A percentile compares a stretch with the other conserved stretches of the same genome.
Evolutionary conservation across 331 rosid species (phyloP).

Genomic region (Quercus phellos): DNA sequence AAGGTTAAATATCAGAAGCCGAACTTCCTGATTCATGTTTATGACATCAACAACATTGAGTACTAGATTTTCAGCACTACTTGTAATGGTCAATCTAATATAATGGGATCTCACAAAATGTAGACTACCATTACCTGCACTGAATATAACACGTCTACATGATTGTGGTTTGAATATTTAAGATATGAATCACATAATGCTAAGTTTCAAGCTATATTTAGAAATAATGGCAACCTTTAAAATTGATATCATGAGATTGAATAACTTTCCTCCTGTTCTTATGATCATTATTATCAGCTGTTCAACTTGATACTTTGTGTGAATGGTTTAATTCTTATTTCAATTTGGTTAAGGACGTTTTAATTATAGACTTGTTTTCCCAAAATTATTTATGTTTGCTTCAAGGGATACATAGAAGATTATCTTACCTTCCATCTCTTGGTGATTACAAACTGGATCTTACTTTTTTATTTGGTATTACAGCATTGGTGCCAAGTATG

Average conservation of each 20-base stretch:
- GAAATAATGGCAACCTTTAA: no score
- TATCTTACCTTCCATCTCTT: background rate
- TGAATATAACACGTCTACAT: background rate
- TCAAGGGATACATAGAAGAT: background rate
- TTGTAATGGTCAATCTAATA: background rate
- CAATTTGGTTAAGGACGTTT: background rate
- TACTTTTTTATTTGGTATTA: slow-evolving; percentile 15
- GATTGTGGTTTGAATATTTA: background rate
- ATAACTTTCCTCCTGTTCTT: background rate
- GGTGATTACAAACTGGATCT: slow-evolving; percentile 13
- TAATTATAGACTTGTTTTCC: background rate
- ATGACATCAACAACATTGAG: background rate
- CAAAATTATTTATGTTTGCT: background rate
- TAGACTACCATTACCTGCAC: background rate
- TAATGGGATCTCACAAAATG: background rate
- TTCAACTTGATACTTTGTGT: background rate
- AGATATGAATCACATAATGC: no score
- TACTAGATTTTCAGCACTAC: background rate
- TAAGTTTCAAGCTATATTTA: no score
- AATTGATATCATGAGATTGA: no score
- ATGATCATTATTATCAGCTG: background rate
- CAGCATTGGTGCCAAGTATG: slow-evolving; percentile 60
- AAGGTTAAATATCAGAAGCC: background rate
- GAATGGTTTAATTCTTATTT: background rate
- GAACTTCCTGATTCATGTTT: background rate